phyloP scores from a whole-genome alignment of 2,329 filamentous ascomycete genomes.

The Diaporthe vaccinii region DNA sequence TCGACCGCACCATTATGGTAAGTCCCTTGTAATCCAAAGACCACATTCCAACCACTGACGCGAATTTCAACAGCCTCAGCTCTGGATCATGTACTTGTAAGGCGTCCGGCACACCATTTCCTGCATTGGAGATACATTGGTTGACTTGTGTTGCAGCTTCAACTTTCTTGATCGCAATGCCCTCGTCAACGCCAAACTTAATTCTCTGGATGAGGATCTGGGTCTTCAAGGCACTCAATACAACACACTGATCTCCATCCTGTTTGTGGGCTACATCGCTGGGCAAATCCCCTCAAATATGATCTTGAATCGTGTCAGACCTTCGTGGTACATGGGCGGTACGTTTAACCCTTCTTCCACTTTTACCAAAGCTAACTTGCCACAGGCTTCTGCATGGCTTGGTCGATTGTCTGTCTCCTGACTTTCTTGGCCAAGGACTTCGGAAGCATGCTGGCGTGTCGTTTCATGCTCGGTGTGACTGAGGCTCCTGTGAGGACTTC shows the following conservation, averaged over 20 bases:
- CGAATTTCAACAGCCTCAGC: not conserved
- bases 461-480: constrained; percentile 58
- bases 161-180: constrained; percentile 63
- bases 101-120: not conserved
- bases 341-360: not conserved
- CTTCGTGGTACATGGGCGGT: constrained; percentile 47
- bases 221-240: constrained; percentile 14
- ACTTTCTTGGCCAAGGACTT: constrained; percentile 4
- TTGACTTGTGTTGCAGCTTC: not conserved
- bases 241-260: constrained; percentile 22
- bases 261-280: constrained; percentile 54
- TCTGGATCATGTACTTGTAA: constrained; percentile 26
- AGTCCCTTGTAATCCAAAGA: not conserved
- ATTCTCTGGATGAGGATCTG: constrained; percentile 20
- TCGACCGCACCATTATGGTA: constrained; percentile 54
- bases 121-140: not conserved
- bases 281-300: constrained; percentile 63
- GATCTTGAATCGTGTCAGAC: constrained; percentile 52
- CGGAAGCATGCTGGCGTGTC: constrained; percentile 55
- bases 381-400: constrained; percentile 50
- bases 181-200: constrained; percentile 67
- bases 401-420: constrained; percentile 43
- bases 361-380: not conserved
- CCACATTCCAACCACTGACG: not conserved
- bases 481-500: constrained; percentile 50